Percentiles rank a stretch among this genome's conserved stretches.
Evolutionary conservation across 768 basidiomycete species (phyloP).

Genomic region (Gautieria morchelliformis): DNA sequence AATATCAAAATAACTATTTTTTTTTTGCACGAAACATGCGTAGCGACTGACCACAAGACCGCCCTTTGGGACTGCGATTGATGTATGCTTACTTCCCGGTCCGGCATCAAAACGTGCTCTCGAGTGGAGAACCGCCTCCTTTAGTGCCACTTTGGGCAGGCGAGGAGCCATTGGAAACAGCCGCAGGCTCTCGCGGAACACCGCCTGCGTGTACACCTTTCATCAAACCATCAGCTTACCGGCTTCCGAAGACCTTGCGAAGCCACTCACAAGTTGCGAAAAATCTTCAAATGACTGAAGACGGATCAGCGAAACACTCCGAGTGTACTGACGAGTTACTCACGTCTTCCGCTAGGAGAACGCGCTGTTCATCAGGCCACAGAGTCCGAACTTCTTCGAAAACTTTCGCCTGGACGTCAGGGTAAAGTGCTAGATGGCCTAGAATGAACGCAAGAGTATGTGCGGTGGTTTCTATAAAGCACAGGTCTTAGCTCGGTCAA

Average conservation of each 20-base stretch:
- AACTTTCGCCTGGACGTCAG: constrained; percentile 37
- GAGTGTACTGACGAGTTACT: constrained; percentile 4
- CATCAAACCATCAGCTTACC: constrained; percentile 1
- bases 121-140: constrained; percentile 28
- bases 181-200: constrained; percentile 38
- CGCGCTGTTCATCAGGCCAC: constrained; percentile 27
- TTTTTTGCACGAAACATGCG: neutral
- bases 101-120: constrained; percentile 1
- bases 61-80: constrained; percentile 30
- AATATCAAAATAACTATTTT: neutral
- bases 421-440: constrained; percentile 38
- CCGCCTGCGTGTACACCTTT: constrained; percentile 35
- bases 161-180: constrained; percentile 30
- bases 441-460: constrained; percentile 36
- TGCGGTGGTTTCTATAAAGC: constrained; percentile 35
- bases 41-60: constrained; percentile 20
- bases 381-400: constrained; percentile 29
- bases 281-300: constrained; percentile 31
- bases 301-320: neutral
- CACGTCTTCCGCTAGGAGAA: constrained; percentile 18
- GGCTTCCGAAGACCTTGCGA: neutral
- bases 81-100: constrained; percentile 18
- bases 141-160: constrained; percentile 24
- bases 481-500: neutral
- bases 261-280: constrained; percentile 25